Conservation (phyloP, 139 green algal species). For the Parachlorella kessleri region DNA sequence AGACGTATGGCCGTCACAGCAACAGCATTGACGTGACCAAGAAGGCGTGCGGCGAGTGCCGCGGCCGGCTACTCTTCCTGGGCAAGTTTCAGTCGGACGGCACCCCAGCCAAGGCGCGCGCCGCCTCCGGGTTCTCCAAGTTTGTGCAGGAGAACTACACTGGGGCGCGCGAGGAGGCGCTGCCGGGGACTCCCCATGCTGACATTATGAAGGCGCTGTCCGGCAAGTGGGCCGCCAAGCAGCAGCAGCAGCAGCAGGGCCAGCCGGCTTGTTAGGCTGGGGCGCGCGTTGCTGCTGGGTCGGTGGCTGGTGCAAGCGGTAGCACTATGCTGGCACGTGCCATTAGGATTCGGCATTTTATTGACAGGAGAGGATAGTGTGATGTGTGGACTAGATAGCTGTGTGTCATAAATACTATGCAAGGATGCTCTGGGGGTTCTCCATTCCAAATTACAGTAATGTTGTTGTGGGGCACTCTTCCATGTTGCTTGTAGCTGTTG, state of each 20-base stretch:
- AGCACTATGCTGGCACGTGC: too few species aligned
- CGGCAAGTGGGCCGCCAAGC: conserved; percentile 21
- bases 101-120: conserved; percentile 36
- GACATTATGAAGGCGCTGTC: conserved; percentile 48
- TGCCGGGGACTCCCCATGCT: conserved; percentile 31
- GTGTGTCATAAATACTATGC: too few species aligned
- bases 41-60: conserved; percentile 56
- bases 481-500: too few species aligned
- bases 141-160: conserved; percentile 52
- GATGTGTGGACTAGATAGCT: too few species aligned
- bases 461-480: too few species aligned
- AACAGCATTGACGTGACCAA: conserved; percentile 59
- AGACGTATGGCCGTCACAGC: conserved; percentile 58
- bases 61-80: conserved; percentile 40
- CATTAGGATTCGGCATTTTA: too few species aligned
- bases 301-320: too few species aligned
- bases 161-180: not conserved
- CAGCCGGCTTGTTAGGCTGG: too few species aligned
- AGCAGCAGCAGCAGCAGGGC: conserved; percentile 6
- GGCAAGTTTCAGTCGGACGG: conserved; percentile 56
- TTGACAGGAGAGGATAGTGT: too few species aligned
- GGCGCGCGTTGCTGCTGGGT: too few species aligned
- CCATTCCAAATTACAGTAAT: too few species aligned
- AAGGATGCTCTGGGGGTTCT: too few species aligned
- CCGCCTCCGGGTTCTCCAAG: not conserved